Conservation (phyloP, 495 filamentous ascomycete species). For the Pseudomonodictys pantanalensis region DNA sequence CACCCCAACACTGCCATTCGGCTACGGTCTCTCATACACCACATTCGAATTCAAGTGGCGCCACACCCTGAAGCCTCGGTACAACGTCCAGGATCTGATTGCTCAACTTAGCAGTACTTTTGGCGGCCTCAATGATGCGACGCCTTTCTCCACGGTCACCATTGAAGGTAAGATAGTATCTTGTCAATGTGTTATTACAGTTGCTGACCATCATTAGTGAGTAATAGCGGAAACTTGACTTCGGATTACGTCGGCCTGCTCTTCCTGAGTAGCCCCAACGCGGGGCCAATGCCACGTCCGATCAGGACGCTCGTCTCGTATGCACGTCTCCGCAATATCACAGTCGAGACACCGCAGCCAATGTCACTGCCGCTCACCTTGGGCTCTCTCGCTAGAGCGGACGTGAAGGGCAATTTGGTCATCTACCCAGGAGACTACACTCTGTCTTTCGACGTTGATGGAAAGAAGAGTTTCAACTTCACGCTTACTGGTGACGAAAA, state of each 20-base stretch:
- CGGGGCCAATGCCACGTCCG: slow-evolving; percentile 58
- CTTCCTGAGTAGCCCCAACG: slow-evolving; percentile 50
- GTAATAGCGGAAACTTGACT: slow-evolving; percentile 53
- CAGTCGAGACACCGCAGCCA: slow-evolving; percentile 22
- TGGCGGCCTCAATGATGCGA: background rate
- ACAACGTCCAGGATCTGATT: background rate
- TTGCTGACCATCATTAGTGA: too few relatives aligned
- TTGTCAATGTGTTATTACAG: too few relatives aligned
- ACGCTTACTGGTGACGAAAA: background rate
- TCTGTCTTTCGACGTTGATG: slow-evolving; percentile 50
- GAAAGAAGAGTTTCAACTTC: background rate
- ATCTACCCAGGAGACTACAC: slow-evolving; percentile 64
- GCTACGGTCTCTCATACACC: background rate
- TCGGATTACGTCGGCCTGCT: slow-evolving; percentile 60
- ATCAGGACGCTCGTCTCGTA: slow-evolving; percentile 62
- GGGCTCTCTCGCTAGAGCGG: slow-evolving; percentile 56
- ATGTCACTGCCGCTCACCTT: slow-evolving; percentile 46
- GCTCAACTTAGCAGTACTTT: background rate
- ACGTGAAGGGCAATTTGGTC: slow-evolving; percentile 56
- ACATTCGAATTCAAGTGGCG: background rate
- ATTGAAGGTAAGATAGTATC: background rate
- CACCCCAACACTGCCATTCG: slow-evolving; percentile 39
- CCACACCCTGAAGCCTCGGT: background rate
- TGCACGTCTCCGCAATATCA: slow-evolving; percentile 45
- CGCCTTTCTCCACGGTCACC: background rate